Conservation (phyloP, 331 rosid species). For the Rhamnella rubrinervis region DNA sequence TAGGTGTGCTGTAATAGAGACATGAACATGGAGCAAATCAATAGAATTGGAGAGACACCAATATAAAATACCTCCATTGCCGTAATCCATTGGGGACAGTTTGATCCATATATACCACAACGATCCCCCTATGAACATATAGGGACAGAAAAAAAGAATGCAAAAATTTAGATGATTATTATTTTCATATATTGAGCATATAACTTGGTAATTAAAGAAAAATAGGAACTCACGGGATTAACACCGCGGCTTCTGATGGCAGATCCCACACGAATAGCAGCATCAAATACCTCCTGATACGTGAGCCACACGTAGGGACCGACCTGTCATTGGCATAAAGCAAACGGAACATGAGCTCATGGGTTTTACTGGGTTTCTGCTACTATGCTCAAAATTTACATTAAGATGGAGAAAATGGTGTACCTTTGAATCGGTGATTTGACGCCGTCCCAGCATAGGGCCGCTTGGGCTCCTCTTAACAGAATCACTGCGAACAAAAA, state of each 20-base stretch:
- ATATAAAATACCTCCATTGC: constrained; percentile 49
- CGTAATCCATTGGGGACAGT: constrained; percentile 60
- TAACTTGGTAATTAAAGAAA: background rate
- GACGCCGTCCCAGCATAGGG: constrained; percentile 73
- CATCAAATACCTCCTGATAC: constrained; percentile 70
- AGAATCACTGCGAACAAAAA: constrained; percentile 48
- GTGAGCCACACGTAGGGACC: constrained; percentile 79
- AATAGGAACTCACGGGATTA: constrained; percentile 54
- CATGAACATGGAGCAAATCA: background rate
- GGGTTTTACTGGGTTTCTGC: constrained; percentile 6
- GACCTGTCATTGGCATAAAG: constrained; percentile 47
- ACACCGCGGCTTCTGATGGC: constrained; percentile 72
- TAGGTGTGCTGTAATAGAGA: too few species aligned
- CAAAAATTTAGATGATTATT: background rate
- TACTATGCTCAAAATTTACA: background rate
- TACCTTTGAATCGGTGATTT: constrained; percentile 56
- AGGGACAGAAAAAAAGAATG: background rate
- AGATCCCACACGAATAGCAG: constrained; percentile 62
- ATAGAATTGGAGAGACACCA: background rate
- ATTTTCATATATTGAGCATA: too few species aligned
- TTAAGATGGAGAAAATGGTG: too few species aligned
- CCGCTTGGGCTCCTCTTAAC: constrained; percentile 53
- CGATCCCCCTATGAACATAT: constrained; percentile 59
- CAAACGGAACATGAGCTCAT: background rate
- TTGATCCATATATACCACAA: constrained; percentile 86